phyloP scores from a whole-genome alignment of 1,139 yeast species.

The Candida pseudocylindracea region DNA sequence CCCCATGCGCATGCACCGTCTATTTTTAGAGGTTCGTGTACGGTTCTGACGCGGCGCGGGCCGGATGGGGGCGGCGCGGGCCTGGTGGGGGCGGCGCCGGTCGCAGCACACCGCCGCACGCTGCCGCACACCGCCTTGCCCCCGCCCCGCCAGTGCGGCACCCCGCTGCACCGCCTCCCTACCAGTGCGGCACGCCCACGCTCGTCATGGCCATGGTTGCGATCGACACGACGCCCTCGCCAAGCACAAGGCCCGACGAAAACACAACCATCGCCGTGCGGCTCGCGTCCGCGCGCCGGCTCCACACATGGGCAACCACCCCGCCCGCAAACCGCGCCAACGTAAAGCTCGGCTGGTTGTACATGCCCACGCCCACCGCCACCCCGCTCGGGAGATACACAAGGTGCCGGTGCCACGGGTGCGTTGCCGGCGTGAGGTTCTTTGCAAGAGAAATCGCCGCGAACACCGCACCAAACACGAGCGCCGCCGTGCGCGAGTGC shows the following conservation, averaged over 20 bases:
- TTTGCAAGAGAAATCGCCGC: constrained; percentile 46
- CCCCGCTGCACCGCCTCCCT: not conserved
- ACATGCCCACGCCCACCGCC: constrained; percentile 92
- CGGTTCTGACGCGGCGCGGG: no score
- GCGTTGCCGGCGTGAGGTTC: constrained; percentile 21
- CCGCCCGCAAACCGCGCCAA: constrained; percentile 89
- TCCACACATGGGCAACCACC: constrained; percentile 40
- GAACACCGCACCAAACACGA: constrained; percentile 45
- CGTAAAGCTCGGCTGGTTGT: constrained; percentile 84
- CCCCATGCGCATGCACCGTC: no score
- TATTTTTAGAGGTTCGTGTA: no score
- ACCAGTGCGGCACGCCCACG: constrained; percentile 24
- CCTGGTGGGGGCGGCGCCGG: no score
- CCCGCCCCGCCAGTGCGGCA: no score
- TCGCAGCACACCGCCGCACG: no score
- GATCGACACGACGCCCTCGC: constrained; percentile 81
- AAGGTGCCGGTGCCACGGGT: constrained; percentile 18
- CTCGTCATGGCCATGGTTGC: constrained; percentile 61
- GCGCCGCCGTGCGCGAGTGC: constrained; percentile 40
- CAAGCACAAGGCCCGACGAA: constrained; percentile 80
- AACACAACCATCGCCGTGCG: constrained; percentile 60
- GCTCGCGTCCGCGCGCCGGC: constrained; percentile 12
- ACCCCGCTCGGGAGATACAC: constrained; percentile 76
- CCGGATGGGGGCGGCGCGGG: no score
- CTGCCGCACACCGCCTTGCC: no score